These are phyloP conservation scores for Diutina rugosa DNA, from an alignment of 1,139 yeast species.

Conservation along the genomic window DNA sequence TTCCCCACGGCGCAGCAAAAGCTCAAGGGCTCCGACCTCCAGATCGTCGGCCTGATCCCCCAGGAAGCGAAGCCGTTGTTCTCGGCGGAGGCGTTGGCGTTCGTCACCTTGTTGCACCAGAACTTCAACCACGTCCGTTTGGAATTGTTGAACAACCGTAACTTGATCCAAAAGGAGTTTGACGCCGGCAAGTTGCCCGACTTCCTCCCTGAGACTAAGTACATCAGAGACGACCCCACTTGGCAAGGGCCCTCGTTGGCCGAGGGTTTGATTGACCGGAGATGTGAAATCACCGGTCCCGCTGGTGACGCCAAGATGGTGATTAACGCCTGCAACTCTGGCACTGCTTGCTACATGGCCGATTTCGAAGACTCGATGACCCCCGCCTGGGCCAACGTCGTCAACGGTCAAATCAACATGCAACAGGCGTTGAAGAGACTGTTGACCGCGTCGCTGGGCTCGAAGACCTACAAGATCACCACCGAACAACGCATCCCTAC, in stretches of 20 bases:
- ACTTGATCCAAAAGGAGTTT: conserved; percentile 44
- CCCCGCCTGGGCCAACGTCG: conserved; percentile 88
- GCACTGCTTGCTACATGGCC: conserved; percentile 87
- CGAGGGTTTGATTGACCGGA: conserved; percentile 64
- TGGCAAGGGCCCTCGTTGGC: conserved; percentile 77
- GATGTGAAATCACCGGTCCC: conserved; percentile 85
- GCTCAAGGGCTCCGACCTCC: conserved; percentile 40
- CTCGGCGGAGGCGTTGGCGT: conserved; percentile 57
- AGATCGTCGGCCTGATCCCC: conserved; percentile 53
- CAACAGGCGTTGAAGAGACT: conserved; percentile 75
- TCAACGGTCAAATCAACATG: conserved; percentile 82
- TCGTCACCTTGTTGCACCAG: conserved; percentile 64
- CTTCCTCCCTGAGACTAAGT: conserved; percentile 58
- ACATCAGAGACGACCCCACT: conserved; percentile 58
- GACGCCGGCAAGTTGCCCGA: conserved; percentile 62
- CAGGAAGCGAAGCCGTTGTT: conserved; percentile 47
- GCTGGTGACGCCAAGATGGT: conserved; percentile 78
- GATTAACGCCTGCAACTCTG: conserved; percentile 81
- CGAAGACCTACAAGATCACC: conserved; percentile 51
- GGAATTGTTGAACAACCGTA: conserved; percentile 47
- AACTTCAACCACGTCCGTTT: conserved; percentile 51
- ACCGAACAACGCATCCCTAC: conserved; percentile 52
- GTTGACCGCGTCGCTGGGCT: conserved; percentile 41
- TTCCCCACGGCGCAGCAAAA: conserved; percentile 40
- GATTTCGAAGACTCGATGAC: conserved; percentile 93